These are phyloP conservation scores for Botryotinia globosa DNA, from an alignment of 2,329 filamentous ascomycete genomes.

Conservation along the genomic window DNA sequence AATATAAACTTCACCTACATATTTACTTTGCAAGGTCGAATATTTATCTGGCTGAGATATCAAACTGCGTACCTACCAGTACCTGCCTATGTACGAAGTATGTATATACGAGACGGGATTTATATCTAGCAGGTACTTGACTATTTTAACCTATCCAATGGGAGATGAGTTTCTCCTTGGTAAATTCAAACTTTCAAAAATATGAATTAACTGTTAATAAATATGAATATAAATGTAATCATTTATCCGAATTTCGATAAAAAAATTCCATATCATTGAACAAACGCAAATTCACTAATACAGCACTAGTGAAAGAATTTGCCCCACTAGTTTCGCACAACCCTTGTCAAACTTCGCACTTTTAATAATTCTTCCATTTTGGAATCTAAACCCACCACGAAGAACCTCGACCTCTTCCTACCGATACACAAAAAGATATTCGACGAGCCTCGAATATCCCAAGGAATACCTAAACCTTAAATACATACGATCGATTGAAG, in stretches of 20 bases:
- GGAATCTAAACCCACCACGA: constrained; percentile 15
- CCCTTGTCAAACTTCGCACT: constrained; percentile 20
- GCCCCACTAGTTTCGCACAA: constrained; percentile 19
- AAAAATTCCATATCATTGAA: neutral
- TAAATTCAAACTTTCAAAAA: neutral
- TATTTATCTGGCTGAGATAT: neutral
- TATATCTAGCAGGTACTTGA: neutral
- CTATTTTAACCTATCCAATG: neutral
- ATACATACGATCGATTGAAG: constrained; percentile 25
- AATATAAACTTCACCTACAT: neutral
- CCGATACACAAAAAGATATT: constrained; percentile 17
- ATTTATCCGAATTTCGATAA: neutral
- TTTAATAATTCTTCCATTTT: constrained; percentile 17
- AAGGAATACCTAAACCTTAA: neutral
- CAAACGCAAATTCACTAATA: neutral
- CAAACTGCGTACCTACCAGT: neutral
- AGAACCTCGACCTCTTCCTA: constrained; percentile 13
- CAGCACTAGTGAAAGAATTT: neutral
- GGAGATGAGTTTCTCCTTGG: neutral
- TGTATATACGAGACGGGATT: neutral
- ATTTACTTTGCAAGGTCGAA: neutral
- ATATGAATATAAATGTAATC: neutral
- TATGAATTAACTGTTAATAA: neutral
- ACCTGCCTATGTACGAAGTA: neutral
- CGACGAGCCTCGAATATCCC: constrained; percentile 13